Evolutionary conservation across 1,284 basidiomycete genomes (phyloP).

Genomic region (Singerocomus rubriflavus): DNA sequence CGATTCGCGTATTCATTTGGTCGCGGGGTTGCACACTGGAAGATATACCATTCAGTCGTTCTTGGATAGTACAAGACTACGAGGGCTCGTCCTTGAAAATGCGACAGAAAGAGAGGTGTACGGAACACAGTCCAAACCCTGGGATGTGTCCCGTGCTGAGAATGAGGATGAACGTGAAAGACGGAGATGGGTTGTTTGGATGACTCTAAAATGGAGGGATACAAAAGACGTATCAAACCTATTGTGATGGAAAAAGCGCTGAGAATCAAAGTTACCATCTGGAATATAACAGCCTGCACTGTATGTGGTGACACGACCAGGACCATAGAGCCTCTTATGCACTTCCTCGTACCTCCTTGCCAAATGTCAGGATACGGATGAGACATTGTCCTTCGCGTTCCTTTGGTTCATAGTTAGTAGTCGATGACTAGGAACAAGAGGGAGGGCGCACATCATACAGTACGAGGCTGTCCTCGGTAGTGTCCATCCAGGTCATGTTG

Average conservation of each 20-base stretch:
- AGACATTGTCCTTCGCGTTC: conserved; percentile 34
- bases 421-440: not conserved
- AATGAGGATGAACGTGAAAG: conserved; percentile 61
- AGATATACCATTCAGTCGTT: conserved; percentile 65
- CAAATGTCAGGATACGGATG: conserved; percentile 35
- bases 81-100: conserved; percentile 48
- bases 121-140: conserved; percentile 40
- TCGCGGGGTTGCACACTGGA: conserved; percentile 73
- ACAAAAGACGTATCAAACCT: conserved; percentile 4
- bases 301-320: conserved; percentile 1
- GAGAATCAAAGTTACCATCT: not conserved
- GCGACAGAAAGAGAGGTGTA: conserved; percentile 47
- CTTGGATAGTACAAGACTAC: conserved; percentile 33
- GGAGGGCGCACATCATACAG: conserved; percentile 28
- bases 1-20: conserved; percentile 52
- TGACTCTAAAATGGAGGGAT: conserved; percentile 51
- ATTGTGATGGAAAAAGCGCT: not conserved
- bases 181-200: conserved; percentile 68
- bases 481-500: conserved; percentile 34
- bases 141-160: conserved; percentile 50
- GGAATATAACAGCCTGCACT: not conserved
- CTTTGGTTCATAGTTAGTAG: conserved; percentile 18
- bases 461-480: conserved; percentile 33
- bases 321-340: conserved; percentile 8
- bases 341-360: conserved; percentile 21